Base-by-base conservation (phyloP, 768 basidiomycete species). In the Paxillus rubicundulus region DNA sequence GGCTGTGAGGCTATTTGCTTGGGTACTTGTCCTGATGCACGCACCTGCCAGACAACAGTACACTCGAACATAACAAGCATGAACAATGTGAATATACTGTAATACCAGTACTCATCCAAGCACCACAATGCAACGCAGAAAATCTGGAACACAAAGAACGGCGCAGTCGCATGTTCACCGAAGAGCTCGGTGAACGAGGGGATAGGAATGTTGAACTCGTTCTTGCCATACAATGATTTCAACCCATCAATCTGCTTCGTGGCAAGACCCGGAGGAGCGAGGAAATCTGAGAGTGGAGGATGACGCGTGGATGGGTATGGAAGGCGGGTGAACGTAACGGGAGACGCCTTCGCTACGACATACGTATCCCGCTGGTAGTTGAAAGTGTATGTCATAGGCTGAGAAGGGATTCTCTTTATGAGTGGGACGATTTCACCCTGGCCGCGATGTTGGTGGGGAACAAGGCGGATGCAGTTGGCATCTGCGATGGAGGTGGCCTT, bases 41-140 rank as follows among this genome's bases (percentile, higher is more conserved):
- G 45, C 58, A 91, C 93, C 86, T 98, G 97, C 85, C 90, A 98
- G 28, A 98, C 96, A 20, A 97, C 94, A 1, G 97, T 98, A 72
- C 95, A 98, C 72, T 99, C 97, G 66, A 99, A 99, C 57, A 97
- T 88, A 43, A 99, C 74, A 33, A 99, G 78, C 97, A 99, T 99
- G 81, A 99, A 98, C 21, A 95, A 77, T 2, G 97, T 98, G 74
- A 99, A 99, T 37, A 99, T 70, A 50, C 89, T 89, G 77, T 98
- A 99, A 69, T 97, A 98, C 95, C 94, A 98, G 69, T 98, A 99
- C 68, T 98, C 97, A 62, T 99, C 97, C 61, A 99, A 71, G 66
- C 89, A 92, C 97, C 97, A 99, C 9, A 99, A 75, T 0, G 91
- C 93, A 2, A 98, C 97, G 57, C 97, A 98, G 72, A 99, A 98